Base-by-base conservation (phyloP, 441 rosid species). In the Gossypium gossypioides region DNA sequence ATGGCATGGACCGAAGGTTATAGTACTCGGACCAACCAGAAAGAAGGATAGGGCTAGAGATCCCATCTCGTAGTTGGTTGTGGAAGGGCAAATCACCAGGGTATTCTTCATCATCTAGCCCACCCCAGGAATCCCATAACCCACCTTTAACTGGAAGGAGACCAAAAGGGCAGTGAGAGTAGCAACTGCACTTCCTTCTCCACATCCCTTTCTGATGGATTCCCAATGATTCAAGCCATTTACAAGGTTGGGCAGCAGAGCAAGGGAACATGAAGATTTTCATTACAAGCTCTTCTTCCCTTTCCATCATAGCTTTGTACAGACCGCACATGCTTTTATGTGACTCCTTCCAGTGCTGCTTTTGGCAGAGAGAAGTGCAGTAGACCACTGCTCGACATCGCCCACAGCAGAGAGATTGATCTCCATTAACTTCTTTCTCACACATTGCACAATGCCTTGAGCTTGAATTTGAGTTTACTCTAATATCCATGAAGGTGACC, bases 1-100 rank as follows among this genome's bases (percentile, higher is more conserved):
- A 58, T 61, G 84, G 79, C 34, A 82, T 72, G 15, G 79, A 77
- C 19, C 82, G 82, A 55, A 82, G 84, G 71, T 76, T 82, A 56
- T 82, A 85, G 74, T 85, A 81, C 78, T 82, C 86, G 2, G 82
- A 74, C 86, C 88, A 82, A 44, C 86, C 79, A 69, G 86, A 82
- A 29, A 85, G 84, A 46, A 84, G 77, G 72, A 85, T 77, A 4
- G 84, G 86, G 71, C 71, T 81, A 12, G 82, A 75, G 12, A 74
- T 67, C 34, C 81, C 79, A 3, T 79, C 82, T 71, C 81, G 77
- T 62, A 66, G 42, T 48, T 80, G 84, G 32, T 75, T 76, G 57
- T 63, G 81, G 42, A 81, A 79, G 69, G 86, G 79, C 12, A 75
- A 76, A 75, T 81, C 84, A 12, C 46, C 72, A 27, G 84, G 82